Conservation (phyloP, 257 asterid genomes). For the Penstemon barbatus region DNA sequence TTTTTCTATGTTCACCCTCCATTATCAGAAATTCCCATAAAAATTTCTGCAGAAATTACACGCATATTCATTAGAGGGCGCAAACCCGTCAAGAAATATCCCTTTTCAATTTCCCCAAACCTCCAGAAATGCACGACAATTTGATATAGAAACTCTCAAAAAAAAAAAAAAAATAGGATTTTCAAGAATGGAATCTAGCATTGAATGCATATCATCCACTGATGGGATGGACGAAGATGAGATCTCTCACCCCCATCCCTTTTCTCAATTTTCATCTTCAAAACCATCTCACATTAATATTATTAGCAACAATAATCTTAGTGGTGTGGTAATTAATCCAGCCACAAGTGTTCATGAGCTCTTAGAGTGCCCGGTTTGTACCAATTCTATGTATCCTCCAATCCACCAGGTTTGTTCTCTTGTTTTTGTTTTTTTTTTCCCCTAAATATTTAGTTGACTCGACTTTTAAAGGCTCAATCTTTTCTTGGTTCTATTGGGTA, state of each 20-base stretch:
- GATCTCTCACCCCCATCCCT: constrained; percentile 40
- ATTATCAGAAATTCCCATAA: constrained; percentile 5
- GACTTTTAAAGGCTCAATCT: constrained; percentile 14
- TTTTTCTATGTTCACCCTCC: constrained; percentile 28
- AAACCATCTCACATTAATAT: constrained; percentile 34
- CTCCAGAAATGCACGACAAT: constrained; percentile 27
- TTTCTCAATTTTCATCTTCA: constrained; percentile 41
- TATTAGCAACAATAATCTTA: constrained; percentile 25
- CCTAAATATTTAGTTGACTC: constrained; percentile 10
- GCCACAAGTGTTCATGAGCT: constrained; percentile 65
- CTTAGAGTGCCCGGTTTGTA: constrained; percentile 68
- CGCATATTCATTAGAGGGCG: constrained; percentile 21
- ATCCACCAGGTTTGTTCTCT: constrained; percentile 58
- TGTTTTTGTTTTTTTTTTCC: not conserved
- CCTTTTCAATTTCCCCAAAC: constrained; percentile 15
- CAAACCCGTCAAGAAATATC: constrained; percentile 12
- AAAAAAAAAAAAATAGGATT: constrained; percentile 5
- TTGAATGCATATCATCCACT: constrained; percentile 50
- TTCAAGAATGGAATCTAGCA: constrained; percentile 52
- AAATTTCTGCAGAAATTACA: not conserved
- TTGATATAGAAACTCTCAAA: constrained; percentile 21
- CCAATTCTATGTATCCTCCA: constrained; percentile 75
- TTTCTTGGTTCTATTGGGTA: constrained; percentile 13
- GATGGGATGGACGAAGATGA: constrained; percentile 57
- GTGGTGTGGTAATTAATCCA: constrained; percentile 39